These are phyloP conservation scores for Wickerhamiella azyma DNA, from an alignment of 805 yeast species.

Conservation along the genomic window DNA sequence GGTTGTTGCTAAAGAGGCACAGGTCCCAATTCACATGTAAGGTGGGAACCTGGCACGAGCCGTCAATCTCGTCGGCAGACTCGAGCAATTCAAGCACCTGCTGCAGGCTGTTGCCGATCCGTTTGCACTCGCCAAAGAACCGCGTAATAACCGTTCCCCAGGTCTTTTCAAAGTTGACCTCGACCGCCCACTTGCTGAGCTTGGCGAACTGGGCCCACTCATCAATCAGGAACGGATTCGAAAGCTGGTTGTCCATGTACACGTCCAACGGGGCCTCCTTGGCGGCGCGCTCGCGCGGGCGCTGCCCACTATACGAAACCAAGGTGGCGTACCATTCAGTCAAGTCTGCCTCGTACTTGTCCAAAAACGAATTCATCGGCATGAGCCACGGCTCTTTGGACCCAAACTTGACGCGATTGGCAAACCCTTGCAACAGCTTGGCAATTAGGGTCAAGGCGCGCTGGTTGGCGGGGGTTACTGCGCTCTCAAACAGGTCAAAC, in stretches of 20 bases:
- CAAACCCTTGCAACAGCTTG: conserved; percentile 57
- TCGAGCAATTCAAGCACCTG: conserved; percentile 9
- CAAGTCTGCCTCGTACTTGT: conserved; percentile 42
- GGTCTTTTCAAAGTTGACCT: not conserved
- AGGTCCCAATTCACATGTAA: conserved; percentile 13
- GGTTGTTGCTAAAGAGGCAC: conserved; percentile 12
- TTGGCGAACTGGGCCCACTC: conserved; percentile 22
- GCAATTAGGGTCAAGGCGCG: conserved; percentile 72
- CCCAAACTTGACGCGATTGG: conserved; percentile 62
- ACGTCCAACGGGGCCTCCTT: conserved; percentile 17
- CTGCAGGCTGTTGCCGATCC: conserved; percentile 8
- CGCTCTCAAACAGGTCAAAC: conserved; percentile 55
- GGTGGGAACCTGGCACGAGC: not conserved
- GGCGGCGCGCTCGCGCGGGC: conserved; percentile 16
- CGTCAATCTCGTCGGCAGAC: conserved; percentile 21
- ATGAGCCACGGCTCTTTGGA: conserved; percentile 74
- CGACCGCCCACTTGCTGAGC: conserved; percentile 15
- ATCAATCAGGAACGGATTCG: conserved; percentile 27
- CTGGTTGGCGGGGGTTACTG: conserved; percentile 58
- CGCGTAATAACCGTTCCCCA: conserved; percentile 11
- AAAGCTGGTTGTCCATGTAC: conserved; percentile 21
- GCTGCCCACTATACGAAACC: conserved; percentile 29
- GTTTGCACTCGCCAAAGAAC: conserved; percentile 12
- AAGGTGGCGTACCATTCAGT: conserved; percentile 38
- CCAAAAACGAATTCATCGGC: conserved; percentile 55